Evolutionary conservation across 441 rosid genomes (phyloP).

Genomic region (Viola pubescens): DNA sequence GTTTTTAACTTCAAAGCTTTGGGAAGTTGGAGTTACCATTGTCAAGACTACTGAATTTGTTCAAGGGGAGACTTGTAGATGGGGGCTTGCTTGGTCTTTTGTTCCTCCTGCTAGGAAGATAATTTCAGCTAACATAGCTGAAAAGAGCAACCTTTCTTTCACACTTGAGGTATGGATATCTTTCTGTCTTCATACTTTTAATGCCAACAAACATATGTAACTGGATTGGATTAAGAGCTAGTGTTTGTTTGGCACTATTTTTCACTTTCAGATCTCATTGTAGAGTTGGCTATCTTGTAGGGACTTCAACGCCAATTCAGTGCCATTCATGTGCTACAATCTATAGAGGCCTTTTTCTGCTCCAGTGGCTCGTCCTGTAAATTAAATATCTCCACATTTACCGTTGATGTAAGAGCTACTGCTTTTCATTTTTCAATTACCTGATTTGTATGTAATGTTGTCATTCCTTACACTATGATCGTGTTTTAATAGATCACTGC

Average conservation of each 20-base stretch:
- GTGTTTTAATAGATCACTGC: constrained; percentile 49
- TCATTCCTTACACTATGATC: constrained; percentile 22
- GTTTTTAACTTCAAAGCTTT: constrained; percentile 59
- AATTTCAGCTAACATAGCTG: constrained; percentile 34
- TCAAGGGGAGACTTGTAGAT: constrained; percentile 84
- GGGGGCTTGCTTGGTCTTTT: constrained; percentile 98
- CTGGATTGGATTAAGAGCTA: neutral
- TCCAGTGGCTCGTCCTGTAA: constrained; percentile 52
- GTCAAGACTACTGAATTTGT: constrained; percentile 90
- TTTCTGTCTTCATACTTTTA: neutral
- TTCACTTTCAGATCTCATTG: constrained; percentile 6
- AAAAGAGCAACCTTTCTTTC: constrained; percentile 47
- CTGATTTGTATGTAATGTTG: constrained; percentile 12
- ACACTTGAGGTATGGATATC: constrained; percentile 60
- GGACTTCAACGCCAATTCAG: constrained; percentile 66
- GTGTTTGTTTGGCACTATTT: neutral
- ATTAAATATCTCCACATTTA: constrained; percentile 50
- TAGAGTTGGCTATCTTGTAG: constrained; percentile 27
- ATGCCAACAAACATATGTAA: neutral
- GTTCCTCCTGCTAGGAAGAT: constrained; percentile 59
- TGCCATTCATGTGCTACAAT: constrained; percentile 61
- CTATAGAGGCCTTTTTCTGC: constrained; percentile 55
- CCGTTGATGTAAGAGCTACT: constrained; percentile 53
- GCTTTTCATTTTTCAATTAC: constrained; percentile 7
- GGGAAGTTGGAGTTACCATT: constrained; percentile 59